A percentile compares a stretch with the other conserved stretches of the same genome.
Conservation (phyloP, 345 rosid genomes). For the Balakata baccata region DNA sequence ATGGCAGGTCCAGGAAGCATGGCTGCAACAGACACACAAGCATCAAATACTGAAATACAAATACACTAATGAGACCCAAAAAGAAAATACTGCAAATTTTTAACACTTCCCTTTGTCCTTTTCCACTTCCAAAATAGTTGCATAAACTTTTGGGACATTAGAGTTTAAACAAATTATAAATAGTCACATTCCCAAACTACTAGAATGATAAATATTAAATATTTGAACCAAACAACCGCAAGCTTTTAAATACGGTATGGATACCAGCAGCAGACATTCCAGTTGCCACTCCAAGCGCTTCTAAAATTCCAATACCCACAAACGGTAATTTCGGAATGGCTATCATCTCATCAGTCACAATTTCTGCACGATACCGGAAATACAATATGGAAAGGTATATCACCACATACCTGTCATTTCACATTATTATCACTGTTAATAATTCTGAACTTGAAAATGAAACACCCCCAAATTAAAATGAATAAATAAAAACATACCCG, state of each 20-base stretch:
- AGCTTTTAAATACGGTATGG: not conserved
- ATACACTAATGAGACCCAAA: conserved; percentile 5
- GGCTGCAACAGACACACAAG: conserved; percentile 39
- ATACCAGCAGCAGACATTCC: conserved; percentile 94
- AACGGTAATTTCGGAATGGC: conserved; percentile 68
- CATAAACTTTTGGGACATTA: not conserved
- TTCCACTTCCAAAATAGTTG: not conserved
- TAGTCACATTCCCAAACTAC: not conserved
- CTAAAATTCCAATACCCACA: conserved; percentile 59
- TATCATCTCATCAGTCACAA: conserved; percentile 71
- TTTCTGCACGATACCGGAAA: conserved; percentile 53
- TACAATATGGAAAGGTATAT: conserved; percentile 63
- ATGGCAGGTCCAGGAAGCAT: conserved; percentile 92
- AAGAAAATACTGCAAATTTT: not conserved
- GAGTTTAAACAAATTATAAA: not conserved
- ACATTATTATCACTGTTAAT: not conserved
- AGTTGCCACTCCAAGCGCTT: conserved; percentile 71
- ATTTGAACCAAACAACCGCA: not conserved
- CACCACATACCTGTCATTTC: conserved; percentile 53
- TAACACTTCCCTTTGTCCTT: not conserved
- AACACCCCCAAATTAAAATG: not conserved
- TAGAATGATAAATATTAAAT: not conserved
- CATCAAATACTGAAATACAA: conserved; percentile 1
- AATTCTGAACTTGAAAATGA: not conserved
- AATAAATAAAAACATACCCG: conserved; percentile 41